These are phyloP conservation scores for Fragaria nilgerrensis DNA, from an alignment of 306 rosid genomes.

Conservation along the genomic window DNA sequence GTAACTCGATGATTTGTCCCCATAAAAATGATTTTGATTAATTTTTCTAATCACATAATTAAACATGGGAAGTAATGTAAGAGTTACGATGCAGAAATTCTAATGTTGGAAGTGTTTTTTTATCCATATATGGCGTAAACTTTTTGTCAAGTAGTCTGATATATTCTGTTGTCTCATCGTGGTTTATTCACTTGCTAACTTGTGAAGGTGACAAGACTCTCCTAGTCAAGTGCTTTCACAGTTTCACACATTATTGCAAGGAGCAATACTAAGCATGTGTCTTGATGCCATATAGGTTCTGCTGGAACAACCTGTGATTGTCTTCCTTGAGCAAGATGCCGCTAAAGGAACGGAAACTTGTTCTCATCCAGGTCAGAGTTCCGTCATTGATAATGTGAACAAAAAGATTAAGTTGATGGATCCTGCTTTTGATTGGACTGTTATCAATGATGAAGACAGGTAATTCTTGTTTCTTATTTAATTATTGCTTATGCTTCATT, in stretches of 20 bases:
- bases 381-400: slow-evolving; percentile 25
- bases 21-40: neutral
- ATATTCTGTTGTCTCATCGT: neutral
- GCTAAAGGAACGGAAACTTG: slow-evolving; percentile 32
- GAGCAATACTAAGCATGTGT: neutral
- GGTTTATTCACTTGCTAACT: neutral
- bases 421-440: slow-evolving; percentile 37
- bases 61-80: neutral
- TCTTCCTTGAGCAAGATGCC: slow-evolving; percentile 54
- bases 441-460: slow-evolving; percentile 56
- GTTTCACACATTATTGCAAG: neutral
- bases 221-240: neutral
- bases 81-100: neutral
- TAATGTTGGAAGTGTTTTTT: neutral
- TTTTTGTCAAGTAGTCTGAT: neutral
- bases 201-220: neutral
- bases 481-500: neutral
- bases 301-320: slow-evolving; percentile 66
- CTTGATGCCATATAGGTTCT: slow-evolving; percentile 58
- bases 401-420: slow-evolving; percentile 22
- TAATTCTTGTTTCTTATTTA: slow-evolving; percentile 16
- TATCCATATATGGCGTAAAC: neutral
- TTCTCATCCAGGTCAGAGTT: slow-evolving; percentile 42
- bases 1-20: neutral
- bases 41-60: neutral